phyloP scores from a whole-genome alignment of 2,329 filamentous ascomycete species.

The Laburnicola sp. region DNA sequence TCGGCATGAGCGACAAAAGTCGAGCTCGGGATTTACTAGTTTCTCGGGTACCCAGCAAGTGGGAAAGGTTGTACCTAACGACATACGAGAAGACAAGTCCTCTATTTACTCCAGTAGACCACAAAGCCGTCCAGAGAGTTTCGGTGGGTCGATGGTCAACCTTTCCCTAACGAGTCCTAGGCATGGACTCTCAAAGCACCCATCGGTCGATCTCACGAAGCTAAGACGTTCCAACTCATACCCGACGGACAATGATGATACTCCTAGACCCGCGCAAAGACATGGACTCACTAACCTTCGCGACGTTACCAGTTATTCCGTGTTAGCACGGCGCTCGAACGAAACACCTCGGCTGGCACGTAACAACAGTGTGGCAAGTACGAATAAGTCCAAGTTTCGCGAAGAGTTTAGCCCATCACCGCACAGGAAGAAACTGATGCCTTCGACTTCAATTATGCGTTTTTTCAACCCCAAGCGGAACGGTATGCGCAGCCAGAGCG shows the following conservation, averaged over 20 bases:
- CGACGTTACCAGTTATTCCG: neutral
- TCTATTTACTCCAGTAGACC: constrained; percentile 48
- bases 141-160: constrained; percentile 28
- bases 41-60: constrained; percentile 40
- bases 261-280: constrained; percentile 21
- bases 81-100: constrained; percentile 26
- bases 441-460: constrained; percentile 34
- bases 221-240: constrained; percentile 26
- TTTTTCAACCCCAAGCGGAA: constrained; percentile 35
- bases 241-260: constrained; percentile 29
- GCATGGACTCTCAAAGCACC: constrained; percentile 13
- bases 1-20: constrained; percentile 35
- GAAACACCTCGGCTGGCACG: constrained; percentile 10
- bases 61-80: constrained; percentile 37
- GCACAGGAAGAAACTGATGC: constrained; percentile 27
- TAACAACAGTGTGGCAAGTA: constrained; percentile 37
- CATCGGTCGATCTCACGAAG: constrained; percentile 15
- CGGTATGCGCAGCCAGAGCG: constrained; percentile 38
- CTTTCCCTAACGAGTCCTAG: constrained; percentile 15
- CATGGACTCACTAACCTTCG: constrained; percentile 16
- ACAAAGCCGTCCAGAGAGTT: constrained; percentile 42
- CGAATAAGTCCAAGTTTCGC: constrained; percentile 40
- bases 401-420: constrained; percentile 43
- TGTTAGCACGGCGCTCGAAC: neutral
- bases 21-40: constrained; percentile 45